phyloP scores from a whole-genome alignment of 306 rosid species.

The Sphenostylis stenocarpa region DNA sequence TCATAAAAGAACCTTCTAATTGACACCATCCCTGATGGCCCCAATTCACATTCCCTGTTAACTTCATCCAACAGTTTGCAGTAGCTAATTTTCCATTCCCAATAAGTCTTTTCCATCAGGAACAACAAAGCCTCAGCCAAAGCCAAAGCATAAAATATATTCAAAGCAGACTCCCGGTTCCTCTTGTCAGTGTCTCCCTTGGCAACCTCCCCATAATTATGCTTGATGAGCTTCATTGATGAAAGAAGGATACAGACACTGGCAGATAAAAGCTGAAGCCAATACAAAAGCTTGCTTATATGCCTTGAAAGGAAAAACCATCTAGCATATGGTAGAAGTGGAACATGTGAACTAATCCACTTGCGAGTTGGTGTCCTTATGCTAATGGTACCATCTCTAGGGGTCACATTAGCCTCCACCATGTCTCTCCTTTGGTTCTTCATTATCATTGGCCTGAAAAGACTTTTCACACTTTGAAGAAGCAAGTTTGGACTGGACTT shows the following conservation, averaged over 20 bases:
- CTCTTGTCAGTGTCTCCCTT: conserved; percentile 84
- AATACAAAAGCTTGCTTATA: conserved; percentile 79
- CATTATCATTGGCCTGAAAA: conserved; percentile 47
- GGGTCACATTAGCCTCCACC: conserved; percentile 18
- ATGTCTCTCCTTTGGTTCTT: conserved; percentile 38
- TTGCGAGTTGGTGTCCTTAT: conserved; percentile 57
- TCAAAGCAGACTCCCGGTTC: conserved; percentile 70
- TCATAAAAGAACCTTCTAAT: conserved; percentile 85
- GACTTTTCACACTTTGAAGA: conserved; percentile 39
- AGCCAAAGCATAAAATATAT: conserved; percentile 77
- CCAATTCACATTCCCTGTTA: conserved; percentile 68
- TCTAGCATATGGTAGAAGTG: conserved; percentile 68
- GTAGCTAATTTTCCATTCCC: conserved; percentile 78
- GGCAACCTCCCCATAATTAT: conserved; percentile 66
- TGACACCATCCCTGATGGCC: conserved; percentile 63
- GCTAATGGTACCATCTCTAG: conserved; percentile 33
- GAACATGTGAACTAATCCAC: conserved; percentile 83
- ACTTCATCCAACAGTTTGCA: conserved; percentile 71
- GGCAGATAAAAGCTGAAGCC: conserved; percentile 96
- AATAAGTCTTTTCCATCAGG: conserved; percentile 74
- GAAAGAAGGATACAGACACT: conserved; percentile 81
- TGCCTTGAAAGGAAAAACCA: conserved; percentile 72
- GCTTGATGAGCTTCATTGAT: conserved; percentile 57
- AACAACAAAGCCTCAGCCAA: conserved; percentile 88
- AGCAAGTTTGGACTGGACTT: conserved; percentile 50